These are phyloP conservation scores for Pseudogymnoascus sp. DNA, from an alignment of 2,329 filamentous ascomycete species.

Conservation along the genomic window DNA sequence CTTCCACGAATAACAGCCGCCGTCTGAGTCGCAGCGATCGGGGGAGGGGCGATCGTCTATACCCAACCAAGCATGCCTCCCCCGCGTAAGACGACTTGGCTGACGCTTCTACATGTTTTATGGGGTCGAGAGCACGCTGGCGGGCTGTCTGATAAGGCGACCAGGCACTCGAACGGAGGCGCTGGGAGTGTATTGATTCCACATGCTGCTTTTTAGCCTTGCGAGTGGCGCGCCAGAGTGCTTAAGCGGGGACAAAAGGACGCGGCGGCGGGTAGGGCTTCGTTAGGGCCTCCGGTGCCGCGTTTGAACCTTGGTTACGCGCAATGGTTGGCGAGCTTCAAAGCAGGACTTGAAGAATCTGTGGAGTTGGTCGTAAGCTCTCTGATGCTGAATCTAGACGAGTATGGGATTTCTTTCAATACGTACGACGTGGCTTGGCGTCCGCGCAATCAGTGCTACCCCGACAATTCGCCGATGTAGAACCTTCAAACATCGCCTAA, in stretches of 20 bases:
- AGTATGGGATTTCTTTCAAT: not conserved
- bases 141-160: not conserved
- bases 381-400: not conserved
- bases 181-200: not conserved
- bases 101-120: not conserved
- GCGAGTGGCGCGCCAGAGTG: not conserved
- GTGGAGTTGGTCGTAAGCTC: conserved; percentile 4
- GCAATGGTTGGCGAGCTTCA: not conserved
- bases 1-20: not conserved
- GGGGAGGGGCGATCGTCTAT: not conserved
- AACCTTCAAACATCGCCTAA: not conserved
- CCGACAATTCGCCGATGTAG: not conserved
- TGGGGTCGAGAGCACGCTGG: not conserved
- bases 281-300: not conserved
- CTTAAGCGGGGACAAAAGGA: not conserved
- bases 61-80: not conserved
- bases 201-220: not conserved
- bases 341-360: not conserved
- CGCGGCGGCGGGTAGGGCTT: conserved; percentile 3
- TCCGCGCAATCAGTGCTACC: not conserved
- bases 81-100: conserved; percentile 1
- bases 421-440: not conserved
- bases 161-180: conserved; percentile 2
- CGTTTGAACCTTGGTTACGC: not conserved
- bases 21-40: not conserved